Evolutionary conservation across 2,329 filamentous ascomycete genomes (phyloP).

Genomic region (Penicillium vulpinum): DNA sequence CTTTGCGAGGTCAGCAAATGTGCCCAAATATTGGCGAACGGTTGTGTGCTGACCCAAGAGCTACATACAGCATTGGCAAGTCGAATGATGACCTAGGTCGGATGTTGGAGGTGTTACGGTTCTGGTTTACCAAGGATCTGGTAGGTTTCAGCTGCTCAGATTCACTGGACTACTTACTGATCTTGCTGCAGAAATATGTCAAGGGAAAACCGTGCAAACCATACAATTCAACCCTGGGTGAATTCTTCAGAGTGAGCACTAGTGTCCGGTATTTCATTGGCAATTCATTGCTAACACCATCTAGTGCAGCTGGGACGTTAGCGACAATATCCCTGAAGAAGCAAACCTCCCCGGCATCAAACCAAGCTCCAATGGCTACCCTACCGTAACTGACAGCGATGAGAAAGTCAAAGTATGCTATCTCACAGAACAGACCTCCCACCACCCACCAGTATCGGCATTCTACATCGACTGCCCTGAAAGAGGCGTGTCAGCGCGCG

Average conservation of each 20-base stretch:
- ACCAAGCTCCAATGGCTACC: slow-evolving; percentile 36
- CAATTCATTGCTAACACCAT: background rate
- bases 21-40: slow-evolving; percentile 18
- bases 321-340: slow-evolving; percentile 71
- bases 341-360: slow-evolving; percentile 32
- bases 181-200: slow-evolving; percentile 73
- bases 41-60: slow-evolving; percentile 39
- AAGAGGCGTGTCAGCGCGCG: slow-evolving; percentile 80
- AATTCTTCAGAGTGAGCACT: slow-evolving; percentile 82
- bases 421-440: slow-evolving; percentile 95
- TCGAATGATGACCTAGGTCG: slow-evolving; percentile 88
- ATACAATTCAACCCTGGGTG: slow-evolving; percentile 94
- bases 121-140: slow-evolving; percentile 98
- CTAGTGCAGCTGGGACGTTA: slow-evolving; percentile 92
- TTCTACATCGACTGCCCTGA: slow-evolving; percentile 93
- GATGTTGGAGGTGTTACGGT: slow-evolving; percentile 90
- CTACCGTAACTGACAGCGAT: slow-evolving; percentile 34
- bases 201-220: slow-evolving; percentile 99
- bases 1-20: slow-evolving; percentile 62
- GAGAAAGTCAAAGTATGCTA: slow-evolving; percentile 78
- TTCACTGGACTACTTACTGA: slow-evolving; percentile 19
- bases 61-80: slow-evolving; percentile 68
- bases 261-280: background rate
- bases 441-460: slow-evolving; percentile 95
- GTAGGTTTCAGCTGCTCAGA: slow-evolving; percentile 40